A percentile compares a stretch with the other conserved stretches of the same genome.
Conservation (phyloP, 2,329 filamentous ascomycete species). For the Aspergillus sp. region DNA sequence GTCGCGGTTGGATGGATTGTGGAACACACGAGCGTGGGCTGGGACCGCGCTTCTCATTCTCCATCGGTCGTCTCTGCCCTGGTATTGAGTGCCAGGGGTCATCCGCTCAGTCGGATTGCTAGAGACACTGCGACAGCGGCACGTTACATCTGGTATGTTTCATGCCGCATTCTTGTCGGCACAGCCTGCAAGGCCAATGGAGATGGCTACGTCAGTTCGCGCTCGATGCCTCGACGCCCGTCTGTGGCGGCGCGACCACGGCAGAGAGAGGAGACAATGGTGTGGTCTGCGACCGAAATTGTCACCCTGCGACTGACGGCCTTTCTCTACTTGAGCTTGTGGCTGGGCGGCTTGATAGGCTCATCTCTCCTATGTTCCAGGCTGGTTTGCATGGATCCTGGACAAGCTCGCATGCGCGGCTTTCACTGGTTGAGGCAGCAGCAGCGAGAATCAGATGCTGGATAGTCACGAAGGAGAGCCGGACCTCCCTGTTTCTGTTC, state of each 20-base stretch:
- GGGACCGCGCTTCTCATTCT: slow-evolving; percentile 10
- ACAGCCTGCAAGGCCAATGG: slow-evolving; percentile 5
- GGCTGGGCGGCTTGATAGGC: slow-evolving; percentile 28
- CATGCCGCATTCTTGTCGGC: slow-evolving; percentile 12
- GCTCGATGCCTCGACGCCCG: slow-evolving; percentile 9
- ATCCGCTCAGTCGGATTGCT: slow-evolving; percentile 9
- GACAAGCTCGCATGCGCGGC: slow-evolving; percentile 21
- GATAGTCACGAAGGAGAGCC: slow-evolving; percentile 5
- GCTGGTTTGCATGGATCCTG: slow-evolving; percentile 34
- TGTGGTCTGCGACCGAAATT: slow-evolving; percentile 26
- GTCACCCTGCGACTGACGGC: slow-evolving; percentile 3
- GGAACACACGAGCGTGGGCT: slow-evolving; percentile 4
- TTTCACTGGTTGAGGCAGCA: slow-evolving; percentile 20
- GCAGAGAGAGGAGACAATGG: slow-evolving; percentile 12
- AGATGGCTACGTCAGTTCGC: slow-evolving; percentile 2
- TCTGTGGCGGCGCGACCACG: slow-evolving; percentile 25
- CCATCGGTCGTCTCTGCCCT: slow-evolving; percentile 28
- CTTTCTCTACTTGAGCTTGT: slow-evolving; percentile 2
- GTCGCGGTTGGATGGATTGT: slow-evolving; percentile 14
- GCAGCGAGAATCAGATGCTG: slow-evolving; percentile 44
- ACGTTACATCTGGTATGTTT: slow-evolving; percentile 29
- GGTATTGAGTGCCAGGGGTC: slow-evolving; percentile 33
- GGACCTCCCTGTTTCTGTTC: slow-evolving; percentile 7
- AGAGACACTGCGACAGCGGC: slow-evolving; percentile 12
- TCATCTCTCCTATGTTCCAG: slow-evolving; percentile 48